Percentiles rank a stretch among this genome's conserved stretches.
phyloP scores from a whole-genome alignment of 2,329 filamentous ascomycete species.

The Colletotrichum sp. region DNA sequence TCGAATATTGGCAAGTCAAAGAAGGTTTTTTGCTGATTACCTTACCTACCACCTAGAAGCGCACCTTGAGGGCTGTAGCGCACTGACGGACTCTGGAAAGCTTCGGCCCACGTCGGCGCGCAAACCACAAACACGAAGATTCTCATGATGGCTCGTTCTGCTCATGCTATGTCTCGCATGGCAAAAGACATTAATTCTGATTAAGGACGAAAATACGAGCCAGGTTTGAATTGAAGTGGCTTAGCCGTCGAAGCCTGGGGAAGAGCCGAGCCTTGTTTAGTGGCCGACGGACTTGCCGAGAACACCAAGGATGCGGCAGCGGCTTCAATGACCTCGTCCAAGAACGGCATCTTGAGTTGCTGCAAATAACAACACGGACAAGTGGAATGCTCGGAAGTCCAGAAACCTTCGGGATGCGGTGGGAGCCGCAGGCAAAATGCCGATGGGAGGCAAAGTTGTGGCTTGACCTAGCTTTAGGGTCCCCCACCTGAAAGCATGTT shows the following conservation, averaged over 20 bases:
- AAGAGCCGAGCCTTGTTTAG: not conserved
- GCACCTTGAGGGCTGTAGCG: not conserved
- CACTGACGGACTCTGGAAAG: not conserved
- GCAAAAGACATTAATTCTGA: not conserved
- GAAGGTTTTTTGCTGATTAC: not conserved
- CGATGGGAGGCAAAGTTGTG: not conserved
- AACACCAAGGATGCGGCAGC: not conserved
- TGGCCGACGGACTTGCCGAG: not conserved
- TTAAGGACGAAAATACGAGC: not conserved
- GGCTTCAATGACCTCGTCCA: not conserved
- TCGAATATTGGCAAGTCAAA: not conserved
- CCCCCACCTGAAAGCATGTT: not conserved
- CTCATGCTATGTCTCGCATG: not conserved
- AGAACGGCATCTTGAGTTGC: not conserved
- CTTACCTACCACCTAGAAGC: not conserved
- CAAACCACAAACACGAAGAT: not conserved
- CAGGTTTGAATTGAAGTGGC: not conserved
- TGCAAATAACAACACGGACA: not conserved
- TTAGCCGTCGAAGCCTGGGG: not conserved
- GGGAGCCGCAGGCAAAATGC: not conserved
- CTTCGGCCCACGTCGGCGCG: not conserved
- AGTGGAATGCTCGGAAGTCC: not conserved
- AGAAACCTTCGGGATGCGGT: not conserved
- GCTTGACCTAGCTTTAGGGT: not conserved
- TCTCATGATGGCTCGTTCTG: not conserved